Conservation (phyloP, 176 grass and related monocot genomes). For the Canna indica region DNA sequence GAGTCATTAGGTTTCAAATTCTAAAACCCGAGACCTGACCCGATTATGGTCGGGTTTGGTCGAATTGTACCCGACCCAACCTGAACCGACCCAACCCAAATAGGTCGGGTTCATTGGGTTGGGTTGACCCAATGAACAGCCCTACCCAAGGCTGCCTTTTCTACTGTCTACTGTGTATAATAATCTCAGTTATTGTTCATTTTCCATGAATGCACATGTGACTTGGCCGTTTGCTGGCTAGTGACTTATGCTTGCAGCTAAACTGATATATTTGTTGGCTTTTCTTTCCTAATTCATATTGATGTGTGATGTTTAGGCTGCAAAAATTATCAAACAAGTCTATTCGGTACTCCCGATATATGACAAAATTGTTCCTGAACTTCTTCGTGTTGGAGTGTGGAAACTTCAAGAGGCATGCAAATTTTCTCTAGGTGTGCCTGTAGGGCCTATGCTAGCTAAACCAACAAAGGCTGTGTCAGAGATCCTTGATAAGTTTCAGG, state of each 20-base stretch:
- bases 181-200: background rate
- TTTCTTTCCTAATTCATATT: constrained; percentile 18
- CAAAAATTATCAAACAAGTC: constrained; percentile 80
- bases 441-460: constrained; percentile 99
- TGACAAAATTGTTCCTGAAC: constrained; percentile 76
- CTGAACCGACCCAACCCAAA: no score
- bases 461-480: constrained; percentile 98
- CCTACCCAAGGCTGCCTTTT: background rate
- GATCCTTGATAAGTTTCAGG: constrained; percentile 97
- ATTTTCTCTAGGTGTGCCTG: constrained; percentile 93
- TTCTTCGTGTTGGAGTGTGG: constrained; percentile 76
- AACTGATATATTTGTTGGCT: background rate
- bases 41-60: no score
- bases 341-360: constrained; percentile 97
- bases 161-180: background rate
- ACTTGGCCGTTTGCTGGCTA: background rate
- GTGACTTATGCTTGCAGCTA: background rate
- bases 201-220: background rate
- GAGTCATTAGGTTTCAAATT: no score
- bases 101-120: no score
- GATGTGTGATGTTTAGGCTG: constrained; percentile 54
- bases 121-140: no score
- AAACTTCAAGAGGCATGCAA: constrained; percentile 91
- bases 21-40: no score
- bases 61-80: no score